Base-by-base conservation (phyloP, 768 basidiomycete species). In the Lactarius tabidus region DNA sequence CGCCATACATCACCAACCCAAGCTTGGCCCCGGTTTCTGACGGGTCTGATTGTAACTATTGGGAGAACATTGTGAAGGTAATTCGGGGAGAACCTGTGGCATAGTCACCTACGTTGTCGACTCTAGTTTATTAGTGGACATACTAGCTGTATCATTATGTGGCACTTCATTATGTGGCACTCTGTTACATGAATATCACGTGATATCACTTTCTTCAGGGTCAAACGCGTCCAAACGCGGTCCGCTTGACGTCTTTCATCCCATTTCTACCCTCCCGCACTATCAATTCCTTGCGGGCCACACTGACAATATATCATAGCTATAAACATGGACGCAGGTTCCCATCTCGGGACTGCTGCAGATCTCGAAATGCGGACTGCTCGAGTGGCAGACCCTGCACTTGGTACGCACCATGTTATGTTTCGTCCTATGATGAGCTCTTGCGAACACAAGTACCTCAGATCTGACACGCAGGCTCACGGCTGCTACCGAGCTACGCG, bases 401-500 rank as follows among this genome's bases (percentile, higher is more conserved):
- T 85, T 73, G 89, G 89, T 87, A 64, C 56, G 80, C 71, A 10
- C 28, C 31, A 15, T 18, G 31, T 35, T 39, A 59, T 63, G 59
- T 41, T 60, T 62, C 35, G 56, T 36, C 51, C 59, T 59, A 28
- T 58, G 41, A 41, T 45, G 54, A 60, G 51, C 31, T 26, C 20
- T 15, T 17, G 39, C 35, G 7, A 56, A 48, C 57, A 35, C 57
- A 31, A 15, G 26, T 33, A 48, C 39, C 9, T 48, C 69, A 92
- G 90, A 91, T 76, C 81, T 90, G 69, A 84, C 85, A 64, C 84
- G 84, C 3, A 91, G 90, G 75, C 82, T 84, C 74, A 77, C 78
- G 3, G 83, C 86, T n/a, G 89, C 89, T 64, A 83, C 80, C 64
- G 91, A 93, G 73, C 85, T 94, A 65, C 83, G 90, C 63, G 91